Conservation (phyloP, 768 basidiomycete genomes). For the Hemileccinum impolitum region DNA sequence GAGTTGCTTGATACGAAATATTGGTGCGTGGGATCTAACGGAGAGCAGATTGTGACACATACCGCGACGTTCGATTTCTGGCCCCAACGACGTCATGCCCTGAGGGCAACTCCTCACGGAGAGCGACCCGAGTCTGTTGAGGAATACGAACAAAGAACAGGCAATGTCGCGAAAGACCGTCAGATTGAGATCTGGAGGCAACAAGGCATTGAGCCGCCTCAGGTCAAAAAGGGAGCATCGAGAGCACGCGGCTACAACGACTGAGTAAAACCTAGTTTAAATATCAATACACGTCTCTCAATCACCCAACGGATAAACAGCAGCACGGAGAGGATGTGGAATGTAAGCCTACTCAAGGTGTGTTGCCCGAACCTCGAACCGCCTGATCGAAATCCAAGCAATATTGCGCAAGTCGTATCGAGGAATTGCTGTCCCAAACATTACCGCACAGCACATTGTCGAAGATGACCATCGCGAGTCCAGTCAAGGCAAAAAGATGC, state of each 20-base stretch:
- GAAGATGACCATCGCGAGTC: too few species aligned
- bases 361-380: too few species aligned
- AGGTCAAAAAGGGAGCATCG: conserved; percentile 26
- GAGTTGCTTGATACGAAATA: conserved; percentile 8
- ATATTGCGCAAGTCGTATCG: too few species aligned
- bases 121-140: conserved; percentile 75
- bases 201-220: conserved; percentile 50
- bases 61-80: conserved; percentile 82
- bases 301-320: not conserved
- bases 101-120: conserved; percentile 79
- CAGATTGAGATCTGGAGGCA: conserved; percentile 70
- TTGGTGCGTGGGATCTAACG: not conserved
- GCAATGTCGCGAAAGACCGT: conserved; percentile 70
- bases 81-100: conserved; percentile 72
- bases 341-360: too few species aligned
- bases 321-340: too few species aligned
- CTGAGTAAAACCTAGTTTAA: conserved; percentile 27
- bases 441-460: too few species aligned
- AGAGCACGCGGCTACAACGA: conserved; percentile 61
- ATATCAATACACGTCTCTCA: not conserved
- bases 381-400: too few species aligned
- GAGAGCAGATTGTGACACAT: conserved; percentile 61
- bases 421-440: too few species aligned
- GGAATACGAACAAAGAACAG: conserved; percentile 61
- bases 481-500: too few species aligned